These are phyloP conservation scores for Cyberlindnera euphorbiiphila DNA, from an alignment of 805 yeast species.

Conservation along the genomic window DNA sequence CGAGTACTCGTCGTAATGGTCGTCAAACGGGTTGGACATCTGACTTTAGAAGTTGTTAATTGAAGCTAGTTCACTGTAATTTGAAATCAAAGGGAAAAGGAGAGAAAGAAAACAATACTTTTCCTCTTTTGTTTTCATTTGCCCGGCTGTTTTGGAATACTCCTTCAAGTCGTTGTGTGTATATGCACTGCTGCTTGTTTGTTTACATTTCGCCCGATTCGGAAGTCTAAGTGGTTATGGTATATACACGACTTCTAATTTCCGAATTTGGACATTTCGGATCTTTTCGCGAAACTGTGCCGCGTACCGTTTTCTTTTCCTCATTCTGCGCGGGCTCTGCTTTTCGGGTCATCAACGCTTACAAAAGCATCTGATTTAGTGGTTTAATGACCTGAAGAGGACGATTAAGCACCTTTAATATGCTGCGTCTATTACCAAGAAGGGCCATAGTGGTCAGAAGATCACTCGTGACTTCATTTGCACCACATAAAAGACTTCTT, in stretches of 20 bases:
- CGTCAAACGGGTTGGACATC: constrained; percentile 31
- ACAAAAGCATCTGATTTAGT: background rate
- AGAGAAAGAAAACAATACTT: background rate
- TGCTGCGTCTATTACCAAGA: constrained; percentile 14
- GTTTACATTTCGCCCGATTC: constrained; percentile 24
- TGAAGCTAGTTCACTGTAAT: background rate
- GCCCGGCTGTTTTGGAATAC: constrained; percentile 8
- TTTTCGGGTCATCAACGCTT: constrained; percentile 1
- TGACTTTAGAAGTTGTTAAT: background rate
- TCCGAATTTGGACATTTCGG: constrained; percentile 4
- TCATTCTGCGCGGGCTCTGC: constrained; percentile 4
- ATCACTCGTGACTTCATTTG: background rate
- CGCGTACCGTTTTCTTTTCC: too few species aligned
- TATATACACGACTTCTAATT: constrained; percentile 1
- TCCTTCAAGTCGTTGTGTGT: too few species aligned
- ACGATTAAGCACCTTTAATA: background rate
- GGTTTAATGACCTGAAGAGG: background rate
- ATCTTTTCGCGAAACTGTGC: constrained; percentile 2
- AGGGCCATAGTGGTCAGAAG: constrained; percentile 4
- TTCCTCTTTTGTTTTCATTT: too few species aligned
- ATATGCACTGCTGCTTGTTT: constrained; percentile 10
- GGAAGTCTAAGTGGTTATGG: constrained; percentile 10
- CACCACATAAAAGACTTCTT: constrained; percentile 6
- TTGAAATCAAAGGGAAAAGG: too few species aligned
- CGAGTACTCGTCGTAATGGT: constrained; percentile 18